Conservation (phyloP, 352 stramenopile species). For the Globisporangium solare region DNA sequence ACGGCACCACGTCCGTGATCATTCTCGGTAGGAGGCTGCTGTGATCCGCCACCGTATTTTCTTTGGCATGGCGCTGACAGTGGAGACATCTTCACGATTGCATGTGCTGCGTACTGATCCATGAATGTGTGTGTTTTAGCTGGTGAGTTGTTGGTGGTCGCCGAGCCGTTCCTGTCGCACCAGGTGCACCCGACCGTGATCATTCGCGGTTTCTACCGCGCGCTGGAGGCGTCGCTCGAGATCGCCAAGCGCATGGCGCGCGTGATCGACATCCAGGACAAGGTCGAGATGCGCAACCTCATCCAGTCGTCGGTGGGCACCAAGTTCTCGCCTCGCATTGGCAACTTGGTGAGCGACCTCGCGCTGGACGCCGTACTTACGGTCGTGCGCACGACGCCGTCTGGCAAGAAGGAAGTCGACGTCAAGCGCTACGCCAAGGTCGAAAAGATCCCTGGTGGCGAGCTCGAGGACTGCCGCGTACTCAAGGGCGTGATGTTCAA, state of each 20-base stretch:
- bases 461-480: conserved; percentile 93
- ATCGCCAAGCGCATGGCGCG: conserved; percentile 92
- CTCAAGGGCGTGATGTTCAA: conserved; percentile 99
- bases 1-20: conserved; percentile 99
- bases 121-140: conserved; percentile 36
- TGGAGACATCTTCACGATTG: too few relatives aligned
- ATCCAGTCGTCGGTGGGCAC: conserved; percentile 97
- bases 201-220: conserved; percentile 93
- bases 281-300: conserved; percentile 93
- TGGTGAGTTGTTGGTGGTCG: conserved; percentile 96
- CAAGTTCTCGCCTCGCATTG: conserved; percentile 97
- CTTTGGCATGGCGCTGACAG: background rate
- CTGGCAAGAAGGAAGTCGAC: conserved; percentile 94
- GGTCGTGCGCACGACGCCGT: conserved; percentile 87
- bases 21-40: conserved; percentile 96
- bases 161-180: conserved; percentile 95
- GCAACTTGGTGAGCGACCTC: conserved; percentile 96
- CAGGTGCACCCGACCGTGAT: conserved; percentile 99
- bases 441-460: conserved; percentile 98
- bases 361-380: conserved; percentile 96
- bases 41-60: too few relatives aligned
- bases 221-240: conserved; percentile 83
- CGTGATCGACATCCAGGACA: conserved; percentile 95
- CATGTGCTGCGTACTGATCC: too few relatives aligned
- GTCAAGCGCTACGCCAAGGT: conserved; percentile 99